A percentile compares a stretch with the other conserved stretches of the same genome.
Evolutionary conservation across 2,329 filamentous ascomycete species (phyloP).

Genomic region (Clarireedia hainanense): DNA sequence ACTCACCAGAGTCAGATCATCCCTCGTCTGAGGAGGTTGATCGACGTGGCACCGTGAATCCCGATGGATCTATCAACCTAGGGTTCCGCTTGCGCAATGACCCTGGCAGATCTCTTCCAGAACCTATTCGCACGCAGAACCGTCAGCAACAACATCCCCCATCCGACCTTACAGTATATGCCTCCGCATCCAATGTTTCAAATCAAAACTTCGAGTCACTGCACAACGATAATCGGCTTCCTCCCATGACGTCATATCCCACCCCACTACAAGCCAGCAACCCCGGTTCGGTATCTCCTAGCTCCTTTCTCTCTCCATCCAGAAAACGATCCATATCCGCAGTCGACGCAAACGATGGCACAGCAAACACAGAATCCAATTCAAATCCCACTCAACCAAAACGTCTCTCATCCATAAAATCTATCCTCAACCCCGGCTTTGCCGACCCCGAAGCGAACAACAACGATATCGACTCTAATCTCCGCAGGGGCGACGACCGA

Average conservation of each 20-base stretch:
- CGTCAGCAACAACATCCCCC: conserved; percentile 29
- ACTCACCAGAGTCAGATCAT: conserved; percentile 29
- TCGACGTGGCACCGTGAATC: conserved; percentile 46
- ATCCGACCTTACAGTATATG: conserved; percentile 37
- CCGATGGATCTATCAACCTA: conserved; percentile 58
- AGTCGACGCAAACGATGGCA: conserved; percentile 33
- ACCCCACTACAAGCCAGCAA: conserved; percentile 41
- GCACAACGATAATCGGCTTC: conserved; percentile 50
- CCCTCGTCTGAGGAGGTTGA: conserved; percentile 21
- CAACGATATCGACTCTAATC: conserved; percentile 6
- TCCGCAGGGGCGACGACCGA: conserved; percentile 7
- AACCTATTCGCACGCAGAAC: conserved; percentile 23
- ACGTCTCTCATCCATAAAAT: conserved; percentile 67
- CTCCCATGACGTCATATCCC: conserved; percentile 36
- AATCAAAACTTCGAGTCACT: conserved; percentile 34
- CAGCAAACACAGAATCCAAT: conserved; percentile 8
- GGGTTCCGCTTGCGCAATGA: conserved; percentile 43
- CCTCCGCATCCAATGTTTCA: conserved; percentile 28
- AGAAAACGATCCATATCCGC: conserved; percentile 64
- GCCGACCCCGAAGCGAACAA: conserved; percentile 14
- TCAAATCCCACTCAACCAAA: conserved; percentile 39
- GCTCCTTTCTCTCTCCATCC: conserved; percentile 49
- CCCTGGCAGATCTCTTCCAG: conserved; percentile 24
- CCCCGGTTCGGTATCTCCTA: conserved; percentile 48
- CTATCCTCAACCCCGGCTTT: conserved; percentile 56